These are phyloP conservation scores for Eleusine indica DNA, from an alignment of 176 grass and related monocot genomes.

Conservation along the genomic window DNA sequence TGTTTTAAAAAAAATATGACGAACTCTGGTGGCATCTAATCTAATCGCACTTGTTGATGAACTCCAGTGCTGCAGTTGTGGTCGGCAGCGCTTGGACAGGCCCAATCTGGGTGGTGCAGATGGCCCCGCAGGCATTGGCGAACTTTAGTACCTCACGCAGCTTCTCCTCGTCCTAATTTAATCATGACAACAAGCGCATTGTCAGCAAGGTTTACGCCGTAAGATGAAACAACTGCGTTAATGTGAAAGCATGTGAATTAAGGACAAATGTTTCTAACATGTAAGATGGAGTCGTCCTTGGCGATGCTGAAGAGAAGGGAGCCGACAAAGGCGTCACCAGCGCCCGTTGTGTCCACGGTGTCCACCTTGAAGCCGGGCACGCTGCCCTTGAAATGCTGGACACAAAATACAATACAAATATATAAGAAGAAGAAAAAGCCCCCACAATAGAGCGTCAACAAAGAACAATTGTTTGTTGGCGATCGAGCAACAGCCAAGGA, in stretches of 20 bases:
- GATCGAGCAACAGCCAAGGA: too few relatives aligned
- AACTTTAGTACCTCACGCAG: conserved; percentile 73
- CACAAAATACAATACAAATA: too few relatives aligned
- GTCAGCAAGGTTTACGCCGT: too few relatives aligned
- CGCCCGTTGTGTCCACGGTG: conserved; percentile 81
- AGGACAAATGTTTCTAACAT: background rate
- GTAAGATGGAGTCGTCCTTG: conserved; percentile 66
- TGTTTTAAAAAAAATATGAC: too few relatives aligned
- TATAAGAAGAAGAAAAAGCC: too few relatives aligned
- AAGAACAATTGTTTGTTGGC: too few relatives aligned
- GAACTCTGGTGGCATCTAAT: background rate
- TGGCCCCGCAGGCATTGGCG: conserved; percentile 77
- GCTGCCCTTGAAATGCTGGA: conserved; percentile 45
- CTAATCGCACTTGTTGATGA: conserved; percentile 58
- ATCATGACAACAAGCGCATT: too few relatives aligned
- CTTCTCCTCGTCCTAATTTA: conserved; percentile 58
- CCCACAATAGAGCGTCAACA: too few relatives aligned
- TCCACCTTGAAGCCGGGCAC: conserved; percentile 66
- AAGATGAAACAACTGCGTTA: too few relatives aligned
- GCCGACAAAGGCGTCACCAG: conserved; percentile 87
- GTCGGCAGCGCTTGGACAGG: conserved; percentile 82
- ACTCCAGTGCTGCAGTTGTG: conserved; percentile 32
- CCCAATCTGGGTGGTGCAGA: conserved; percentile 84
- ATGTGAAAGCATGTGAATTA: too few relatives aligned
- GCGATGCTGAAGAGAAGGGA: conserved; percentile 66